These are phyloP conservation scores for Paxillus involutus DNA, from an alignment of 768 basidiomycete species.

Conservation along the genomic window DNA sequence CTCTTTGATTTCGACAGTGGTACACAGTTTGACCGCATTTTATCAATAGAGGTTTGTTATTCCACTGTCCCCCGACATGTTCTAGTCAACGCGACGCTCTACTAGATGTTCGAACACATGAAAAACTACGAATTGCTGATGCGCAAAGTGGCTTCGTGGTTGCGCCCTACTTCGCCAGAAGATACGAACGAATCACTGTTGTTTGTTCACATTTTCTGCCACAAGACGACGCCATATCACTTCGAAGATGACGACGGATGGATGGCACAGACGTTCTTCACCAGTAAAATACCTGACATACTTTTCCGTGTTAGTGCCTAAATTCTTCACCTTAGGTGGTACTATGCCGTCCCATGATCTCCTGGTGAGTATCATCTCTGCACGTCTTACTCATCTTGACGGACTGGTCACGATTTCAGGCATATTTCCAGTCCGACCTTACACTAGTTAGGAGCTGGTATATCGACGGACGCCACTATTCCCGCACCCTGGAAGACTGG, in stretches of 20 bases:
- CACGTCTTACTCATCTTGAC: neutral
- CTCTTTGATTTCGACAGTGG: conserved; percentile 53
- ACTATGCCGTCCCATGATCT: conserved; percentile 72
- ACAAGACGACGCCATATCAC: conserved; percentile 61
- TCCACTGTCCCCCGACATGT: neutral
- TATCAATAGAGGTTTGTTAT: conserved; percentile 60
- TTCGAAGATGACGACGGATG: conserved; percentile 69
- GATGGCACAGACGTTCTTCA: conserved; percentile 77
- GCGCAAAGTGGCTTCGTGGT: conserved; percentile 63
- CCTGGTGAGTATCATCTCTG: conserved; percentile 35
- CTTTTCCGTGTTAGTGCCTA: neutral
- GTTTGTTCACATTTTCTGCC: conserved; percentile 74
- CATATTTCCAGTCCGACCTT: conserved; percentile 66
- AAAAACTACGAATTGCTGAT: conserved; percentile 68
- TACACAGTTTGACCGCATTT: conserved; percentile 63
- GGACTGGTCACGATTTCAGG: conserved; percentile 25
- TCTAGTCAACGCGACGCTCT: neutral
- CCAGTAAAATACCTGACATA: conserved; percentile 34
- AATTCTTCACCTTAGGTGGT: conserved; percentile 41
- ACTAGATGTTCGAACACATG: conserved; percentile 77
- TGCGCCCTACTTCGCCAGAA: conserved; percentile 40
- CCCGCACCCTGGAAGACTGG: conserved; percentile 66
- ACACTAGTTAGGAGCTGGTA: conserved; percentile 60
- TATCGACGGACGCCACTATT: conserved; percentile 63
- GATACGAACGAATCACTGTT: conserved; percentile 46